Conservation (phyloP, 2,329 filamentous ascomycete species). For the Bimuria novae-zelandiae region DNA sequence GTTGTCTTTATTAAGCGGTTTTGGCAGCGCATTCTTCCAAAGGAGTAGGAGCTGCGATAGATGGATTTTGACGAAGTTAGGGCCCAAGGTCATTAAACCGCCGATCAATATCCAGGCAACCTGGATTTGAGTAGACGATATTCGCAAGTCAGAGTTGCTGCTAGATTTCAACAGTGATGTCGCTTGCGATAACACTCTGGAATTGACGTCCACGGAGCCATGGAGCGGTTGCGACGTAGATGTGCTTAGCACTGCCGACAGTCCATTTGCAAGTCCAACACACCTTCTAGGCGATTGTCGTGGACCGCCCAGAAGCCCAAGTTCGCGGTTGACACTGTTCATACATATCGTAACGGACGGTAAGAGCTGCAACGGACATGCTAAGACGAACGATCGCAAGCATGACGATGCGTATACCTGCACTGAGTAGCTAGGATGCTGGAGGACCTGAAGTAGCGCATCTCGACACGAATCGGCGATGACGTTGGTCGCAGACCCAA, state of each 20-base stretch:
- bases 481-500: conserved; percentile 79
- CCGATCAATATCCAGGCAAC: conserved; percentile 98
- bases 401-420: conserved; percentile 88
- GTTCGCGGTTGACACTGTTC: conserved; percentile 89
- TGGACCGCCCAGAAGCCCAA: conserved; percentile 74
- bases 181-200: conserved; percentile 85
- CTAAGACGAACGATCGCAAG: conserved; percentile 82
- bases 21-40: conserved; percentile 97
- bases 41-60: conserved; percentile 88
- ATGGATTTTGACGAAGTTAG: conserved; percentile 99
- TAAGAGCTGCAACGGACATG: conserved; percentile 88
- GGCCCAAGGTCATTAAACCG: conserved; percentile 92
- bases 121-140: conserved; percentile 93
- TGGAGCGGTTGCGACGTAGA: conserved; percentile 87
- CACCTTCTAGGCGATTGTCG: conserved; percentile 82
- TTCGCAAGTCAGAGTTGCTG: conserved; percentile 84
- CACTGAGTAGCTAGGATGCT: conserved; percentile 95
- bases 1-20: conserved; percentile 91
- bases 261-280: conserved; percentile 86
- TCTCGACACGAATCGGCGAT: conserved; percentile 86
- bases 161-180: conserved; percentile 92
- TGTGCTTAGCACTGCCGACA: conserved; percentile 88
- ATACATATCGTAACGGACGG: conserved; percentile 93
- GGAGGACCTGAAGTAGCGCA: conserved; percentile 83
- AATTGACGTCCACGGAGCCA: conserved; percentile 94